phyloP scores from a whole-genome alignment of 495 filamentous ascomycete species.

The Penicillium riverlandense region DNA sequence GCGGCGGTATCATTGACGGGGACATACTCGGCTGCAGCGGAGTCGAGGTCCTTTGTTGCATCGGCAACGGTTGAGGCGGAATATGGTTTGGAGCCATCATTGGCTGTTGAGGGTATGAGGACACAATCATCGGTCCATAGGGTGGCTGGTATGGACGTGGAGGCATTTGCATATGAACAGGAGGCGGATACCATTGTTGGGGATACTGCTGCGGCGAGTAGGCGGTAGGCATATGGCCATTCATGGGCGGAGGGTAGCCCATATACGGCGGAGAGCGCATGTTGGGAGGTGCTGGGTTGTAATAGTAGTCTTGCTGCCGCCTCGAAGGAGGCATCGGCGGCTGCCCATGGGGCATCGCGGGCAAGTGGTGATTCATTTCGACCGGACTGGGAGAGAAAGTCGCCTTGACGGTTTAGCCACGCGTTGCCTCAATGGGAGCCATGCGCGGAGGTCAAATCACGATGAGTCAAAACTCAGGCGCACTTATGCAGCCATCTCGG shows the following conservation, averaged over 20 bases:
- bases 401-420: constrained; percentile 36
- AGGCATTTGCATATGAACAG: constrained; percentile 39
- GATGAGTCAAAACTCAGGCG: constrained; percentile 8
- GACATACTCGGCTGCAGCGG: constrained; percentile 38
- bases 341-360: constrained; percentile 48
- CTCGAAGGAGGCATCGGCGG: constrained; percentile 43
- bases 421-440: constrained; percentile 40
- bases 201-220: constrained; percentile 39
- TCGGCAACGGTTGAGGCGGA: constrained; percentile 25
- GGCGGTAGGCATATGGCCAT: constrained; percentile 34
- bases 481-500: constrained; percentile 35
- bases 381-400: constrained; percentile 26
- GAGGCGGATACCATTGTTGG: constrained; percentile 40
- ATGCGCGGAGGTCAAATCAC: constrained; percentile 23
- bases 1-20: constrained; percentile 22
- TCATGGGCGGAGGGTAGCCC: constrained; percentile 40
- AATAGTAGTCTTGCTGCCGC: constrained; percentile 43
- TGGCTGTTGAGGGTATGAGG: constrained; percentile 43
- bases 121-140: constrained; percentile 44
- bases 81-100: constrained; percentile 33
- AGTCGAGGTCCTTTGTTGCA: constrained; percentile 35
- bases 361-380: constrained; percentile 51
- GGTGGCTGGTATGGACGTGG: constrained; percentile 31
- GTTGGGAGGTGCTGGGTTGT: constrained; percentile 36
- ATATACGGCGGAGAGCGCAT: constrained; percentile 42